phyloP scores from a whole-genome alignment of 179 eudicot species.

The Actinidia polygama region DNA sequence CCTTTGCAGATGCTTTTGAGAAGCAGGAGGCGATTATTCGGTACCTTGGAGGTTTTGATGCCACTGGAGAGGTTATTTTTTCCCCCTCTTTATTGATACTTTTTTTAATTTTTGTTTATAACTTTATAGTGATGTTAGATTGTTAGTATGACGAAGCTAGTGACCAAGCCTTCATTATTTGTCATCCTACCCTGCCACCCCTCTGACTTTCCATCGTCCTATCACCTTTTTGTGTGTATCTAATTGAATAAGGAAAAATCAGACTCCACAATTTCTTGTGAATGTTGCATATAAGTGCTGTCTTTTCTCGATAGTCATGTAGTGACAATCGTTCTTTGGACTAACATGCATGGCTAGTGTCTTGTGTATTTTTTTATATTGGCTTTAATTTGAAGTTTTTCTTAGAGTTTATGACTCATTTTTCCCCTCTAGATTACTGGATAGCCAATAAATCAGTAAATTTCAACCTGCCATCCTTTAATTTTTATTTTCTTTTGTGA shows the following conservation, averaged over 20 bases:
- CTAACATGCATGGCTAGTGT: not conserved
- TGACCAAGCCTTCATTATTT: not conserved
- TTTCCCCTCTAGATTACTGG: not conserved
- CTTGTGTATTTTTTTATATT: not conserved
- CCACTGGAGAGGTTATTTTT: slow-evolving; percentile 70
- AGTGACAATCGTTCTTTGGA: too few relatives aligned
- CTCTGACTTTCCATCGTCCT: too few relatives aligned
- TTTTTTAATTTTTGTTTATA: not conserved
- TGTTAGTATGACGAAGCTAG: too few relatives aligned
- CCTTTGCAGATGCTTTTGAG: slow-evolving; percentile 75
- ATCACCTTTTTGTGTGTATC: too few relatives aligned
- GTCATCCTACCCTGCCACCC: too few relatives aligned
- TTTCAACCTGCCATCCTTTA: not conserved
- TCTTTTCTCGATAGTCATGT: too few relatives aligned
- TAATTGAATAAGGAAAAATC: too few relatives aligned
- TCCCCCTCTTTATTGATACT: not conserved
- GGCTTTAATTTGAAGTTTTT: not conserved
- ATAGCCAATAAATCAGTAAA: not conserved
- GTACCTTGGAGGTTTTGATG: slow-evolving; percentile 67
- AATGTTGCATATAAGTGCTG: too few relatives aligned
- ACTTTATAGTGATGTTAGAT: too few relatives aligned
- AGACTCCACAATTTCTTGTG: too few relatives aligned
- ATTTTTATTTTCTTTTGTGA: not conserved
- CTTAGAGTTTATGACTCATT: not conserved
- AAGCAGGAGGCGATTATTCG: slow-evolving; percentile 86